Evolutionary conservation across 192 early-diverging fungal genomes (phyloP), one percentile per base, ranked within the genome.

Genomic region (Phlyctochytrium bullatum): DNA sequence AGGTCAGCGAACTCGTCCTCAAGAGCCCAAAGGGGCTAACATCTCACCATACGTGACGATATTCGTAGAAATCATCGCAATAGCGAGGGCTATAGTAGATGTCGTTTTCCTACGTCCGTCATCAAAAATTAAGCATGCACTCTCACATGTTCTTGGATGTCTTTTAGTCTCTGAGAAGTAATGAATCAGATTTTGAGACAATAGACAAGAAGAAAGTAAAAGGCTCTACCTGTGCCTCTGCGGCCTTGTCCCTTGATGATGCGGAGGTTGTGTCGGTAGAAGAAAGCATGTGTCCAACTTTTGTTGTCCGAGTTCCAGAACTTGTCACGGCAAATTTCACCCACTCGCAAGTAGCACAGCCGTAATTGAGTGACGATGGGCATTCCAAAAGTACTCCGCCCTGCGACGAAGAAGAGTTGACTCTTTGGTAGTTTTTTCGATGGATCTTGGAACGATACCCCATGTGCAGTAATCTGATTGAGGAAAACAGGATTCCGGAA

Each of bases 381-480:
- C n/a, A 76, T 80, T 64, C 78, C 78, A 17, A 80, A 79, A 66
- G 75, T 68, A 34, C 10, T 20, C 23, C 14, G 23, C 16, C n/a
- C 12, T 34, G 24, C 24, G 34, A 28, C 29, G 6, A 12, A 10
- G 3, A 33, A 33, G 59, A 25, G 59, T 32, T 33, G 31, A 64
- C 62, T 3, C 36, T 92, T 66, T 90, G 90, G 66, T 89, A 97
- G 83, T 98, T 97, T 73, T 98, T 98, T 78, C 83, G 94, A 80
- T 98, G 96, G 96, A 91, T 98, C 64, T 91, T 90, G 69, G 96
- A 97, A 71, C 84, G 96, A 68, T 99, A 99, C 78, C 95, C 97
- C 51, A 86, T 98, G 34, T 94, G 93, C 71, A 88, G 86, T 69
- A 91, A 97, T 74, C 77, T 97, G 59, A 90, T 98, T 47, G 83